Conservation (phyloP, 169 alveolate species). For the Cryptosporidium viatorum region DNA sequence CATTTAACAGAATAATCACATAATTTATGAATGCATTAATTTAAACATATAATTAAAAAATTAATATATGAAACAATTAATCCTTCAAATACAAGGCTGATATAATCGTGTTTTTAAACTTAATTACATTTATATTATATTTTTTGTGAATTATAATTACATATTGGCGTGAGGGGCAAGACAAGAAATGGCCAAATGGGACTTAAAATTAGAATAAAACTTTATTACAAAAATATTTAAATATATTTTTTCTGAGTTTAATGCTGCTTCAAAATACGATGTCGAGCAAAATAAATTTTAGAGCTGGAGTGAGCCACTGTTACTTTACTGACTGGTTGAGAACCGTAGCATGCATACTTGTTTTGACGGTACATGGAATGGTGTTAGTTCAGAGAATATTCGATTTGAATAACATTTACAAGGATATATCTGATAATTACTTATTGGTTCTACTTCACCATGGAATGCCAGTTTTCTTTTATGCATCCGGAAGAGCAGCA, state of each 20-base stretch:
- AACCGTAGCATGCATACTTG: constrained; percentile 70
- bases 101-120: too few relatives aligned
- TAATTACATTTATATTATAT: not conserved
- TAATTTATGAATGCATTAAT: not conserved
- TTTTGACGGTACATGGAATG: constrained; percentile 64
- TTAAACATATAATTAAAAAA: not conserved
- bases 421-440: constrained; percentile 43
- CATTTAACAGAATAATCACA: too few relatives aligned
- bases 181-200: not conserved
- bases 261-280: not conserved
- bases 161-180: not conserved
- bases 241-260: not conserved
- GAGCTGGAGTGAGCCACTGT: not conserved
- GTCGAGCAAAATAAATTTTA: not conserved
- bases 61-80: not conserved
- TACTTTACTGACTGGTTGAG: constrained; percentile 69
- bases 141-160: not conserved
- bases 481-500: constrained; percentile 70
- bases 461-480: constrained; percentile 73
- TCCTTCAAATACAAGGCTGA: not conserved
- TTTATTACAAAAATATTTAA: not conserved
- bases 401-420: not conserved
- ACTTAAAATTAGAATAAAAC: too few relatives aligned
- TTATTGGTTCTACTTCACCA: constrained; percentile 19
- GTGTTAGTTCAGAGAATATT: constrained; percentile 56